A percentile compares a stretch with the other conserved stretches of the same genome.
These are phyloP conservation scores for Prunus davidiana DNA, from an alignment of 306 rosid species.

Conservation along the genomic window DNA sequence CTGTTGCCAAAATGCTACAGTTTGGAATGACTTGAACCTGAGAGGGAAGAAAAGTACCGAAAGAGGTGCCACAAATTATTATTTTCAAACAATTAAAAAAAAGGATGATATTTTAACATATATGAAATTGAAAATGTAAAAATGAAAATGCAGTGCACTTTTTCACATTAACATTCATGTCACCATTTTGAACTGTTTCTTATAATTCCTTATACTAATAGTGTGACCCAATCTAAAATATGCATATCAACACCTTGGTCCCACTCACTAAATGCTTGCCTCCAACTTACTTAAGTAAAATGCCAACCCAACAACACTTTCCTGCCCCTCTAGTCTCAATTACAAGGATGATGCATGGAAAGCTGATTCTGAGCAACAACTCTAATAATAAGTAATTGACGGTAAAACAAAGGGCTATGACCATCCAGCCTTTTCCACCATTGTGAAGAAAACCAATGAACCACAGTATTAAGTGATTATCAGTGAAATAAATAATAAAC, in stretches of 20 bases:
- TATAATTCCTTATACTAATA: background rate
- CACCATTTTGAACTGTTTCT: background rate
- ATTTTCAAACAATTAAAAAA: background rate
- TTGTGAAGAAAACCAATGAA: background rate
- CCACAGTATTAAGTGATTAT: background rate
- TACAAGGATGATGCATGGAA: background rate
- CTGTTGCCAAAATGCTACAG: slow-evolving; percentile 97
- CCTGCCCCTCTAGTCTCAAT: no score
- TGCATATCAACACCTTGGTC: background rate
- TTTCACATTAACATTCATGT: background rate
- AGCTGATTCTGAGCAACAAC: background rate
- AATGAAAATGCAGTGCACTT: background rate
- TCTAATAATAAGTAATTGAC: background rate
- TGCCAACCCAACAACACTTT: background rate
- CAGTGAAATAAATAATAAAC: background rate
- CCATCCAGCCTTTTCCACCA: background rate
- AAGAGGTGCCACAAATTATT: slow-evolving; percentile 8
- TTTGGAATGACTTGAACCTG: slow-evolving; percentile 90
- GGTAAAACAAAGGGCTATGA: background rate
- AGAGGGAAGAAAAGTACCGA: slow-evolving; percentile 23
- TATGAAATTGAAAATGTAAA: background rate
- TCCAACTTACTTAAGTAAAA: background rate
- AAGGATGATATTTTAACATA: background rate
- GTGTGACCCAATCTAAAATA: background rate
- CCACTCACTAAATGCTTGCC: background rate